These are phyloP conservation scores for Tylopilus vinaceipallidus DNA, from an alignment of 768 basidiomycete genomes.

Conservation along the genomic window DNA sequence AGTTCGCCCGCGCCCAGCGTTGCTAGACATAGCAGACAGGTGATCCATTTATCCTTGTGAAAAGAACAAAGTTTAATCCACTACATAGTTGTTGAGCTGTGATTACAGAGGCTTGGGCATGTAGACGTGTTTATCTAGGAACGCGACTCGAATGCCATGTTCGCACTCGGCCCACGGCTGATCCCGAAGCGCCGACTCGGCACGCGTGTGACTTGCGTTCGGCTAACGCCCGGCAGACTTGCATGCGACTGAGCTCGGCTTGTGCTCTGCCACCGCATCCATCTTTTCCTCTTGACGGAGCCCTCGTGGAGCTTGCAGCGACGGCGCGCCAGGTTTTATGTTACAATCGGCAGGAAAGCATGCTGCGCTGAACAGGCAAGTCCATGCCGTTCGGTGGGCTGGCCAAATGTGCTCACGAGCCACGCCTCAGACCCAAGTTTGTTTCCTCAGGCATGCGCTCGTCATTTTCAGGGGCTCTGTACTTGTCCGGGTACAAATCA, in stretches of 20 bases:
- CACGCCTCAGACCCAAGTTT: slow-evolving; percentile 20
- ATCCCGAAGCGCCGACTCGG: not conserved
- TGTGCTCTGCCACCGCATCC: not conserved
- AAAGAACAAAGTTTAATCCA: not conserved
- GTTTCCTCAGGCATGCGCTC: slow-evolving; percentile 1
- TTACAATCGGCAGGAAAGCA: slow-evolving; percentile 37
- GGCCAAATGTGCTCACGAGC: slow-evolving; percentile 1
- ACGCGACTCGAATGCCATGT: too few relatives aligned
- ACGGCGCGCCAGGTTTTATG: slow-evolving; percentile 34
- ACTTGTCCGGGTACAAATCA: slow-evolving; percentile 3
- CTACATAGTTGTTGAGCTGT: not conserved
- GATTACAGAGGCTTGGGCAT: not conserved
- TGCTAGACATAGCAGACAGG: not conserved
- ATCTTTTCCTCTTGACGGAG: slow-evolving; percentile 7
- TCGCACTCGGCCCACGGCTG: not conserved
- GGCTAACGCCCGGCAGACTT: not conserved
- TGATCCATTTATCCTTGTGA: not conserved
- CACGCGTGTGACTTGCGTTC: not conserved
- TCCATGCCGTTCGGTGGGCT: not conserved
- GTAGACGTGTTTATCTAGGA: not conserved
- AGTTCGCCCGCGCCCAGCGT: not conserved
- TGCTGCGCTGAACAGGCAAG: slow-evolving; percentile 40
- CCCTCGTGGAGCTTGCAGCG: slow-evolving; percentile 1
- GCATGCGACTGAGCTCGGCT: too few relatives aligned
- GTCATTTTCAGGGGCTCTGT: not conserved